Evolutionary conservation across 2,329 filamentous ascomycete species (phyloP).

Genomic region (Xylariaceae sp.): DNA sequence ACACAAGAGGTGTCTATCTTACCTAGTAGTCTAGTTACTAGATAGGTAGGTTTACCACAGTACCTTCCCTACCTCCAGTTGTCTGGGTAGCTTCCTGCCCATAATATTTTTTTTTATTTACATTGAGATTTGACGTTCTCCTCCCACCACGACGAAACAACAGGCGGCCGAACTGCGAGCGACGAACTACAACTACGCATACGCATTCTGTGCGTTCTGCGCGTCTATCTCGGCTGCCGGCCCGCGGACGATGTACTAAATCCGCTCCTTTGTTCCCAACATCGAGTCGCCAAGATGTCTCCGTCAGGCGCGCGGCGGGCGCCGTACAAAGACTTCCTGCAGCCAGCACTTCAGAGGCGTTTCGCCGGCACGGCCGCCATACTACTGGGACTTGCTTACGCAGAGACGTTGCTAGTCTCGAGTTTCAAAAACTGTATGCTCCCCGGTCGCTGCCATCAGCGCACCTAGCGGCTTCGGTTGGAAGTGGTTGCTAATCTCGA

Average conservation of each 20-base stretch:
- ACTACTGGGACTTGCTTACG: constrained; percentile 66
- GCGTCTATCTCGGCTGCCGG: background rate
- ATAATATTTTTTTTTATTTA: constrained; percentile 7
- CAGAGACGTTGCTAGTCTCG: constrained; percentile 64
- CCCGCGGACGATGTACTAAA: constrained; percentile 14
- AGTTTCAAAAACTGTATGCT: constrained; percentile 63
- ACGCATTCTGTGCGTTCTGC: background rate
- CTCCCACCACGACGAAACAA: background rate
- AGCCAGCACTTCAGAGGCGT: constrained; percentile 78
- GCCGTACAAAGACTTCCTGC: constrained; percentile 83
- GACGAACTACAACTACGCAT: background rate
- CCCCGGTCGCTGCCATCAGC: background rate
- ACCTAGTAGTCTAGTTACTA: background rate
- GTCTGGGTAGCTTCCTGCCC: constrained; percentile 1
- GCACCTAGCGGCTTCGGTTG: background rate
- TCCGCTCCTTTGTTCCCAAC: background rate
- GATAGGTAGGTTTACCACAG: background rate
- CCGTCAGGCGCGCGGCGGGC: constrained; percentile 49
- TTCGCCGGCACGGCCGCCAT: constrained; percentile 74
- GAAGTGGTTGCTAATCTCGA: constrained; percentile 1
- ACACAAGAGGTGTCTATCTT: too few species aligned
- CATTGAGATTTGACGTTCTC: background rate
- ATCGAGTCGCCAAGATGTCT: constrained; percentile 42
- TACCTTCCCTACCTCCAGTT: background rate
- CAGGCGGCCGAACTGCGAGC: background rate